Conservation (phyloP, 257 asterid species). For the Leonotis leonurus region DNA sequence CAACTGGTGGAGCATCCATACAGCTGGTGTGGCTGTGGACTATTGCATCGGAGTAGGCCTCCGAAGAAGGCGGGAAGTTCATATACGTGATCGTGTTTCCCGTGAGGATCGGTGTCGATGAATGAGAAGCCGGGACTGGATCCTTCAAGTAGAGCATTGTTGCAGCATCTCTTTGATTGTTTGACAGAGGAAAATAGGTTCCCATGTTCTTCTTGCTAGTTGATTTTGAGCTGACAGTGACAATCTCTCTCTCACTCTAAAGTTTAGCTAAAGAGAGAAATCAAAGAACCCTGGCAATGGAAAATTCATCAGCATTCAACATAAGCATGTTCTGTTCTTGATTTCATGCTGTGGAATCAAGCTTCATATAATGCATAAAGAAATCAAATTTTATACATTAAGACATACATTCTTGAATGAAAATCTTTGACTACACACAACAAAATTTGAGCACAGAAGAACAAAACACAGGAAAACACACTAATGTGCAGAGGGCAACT, state of each 20-base stretch:
- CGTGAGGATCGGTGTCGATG: constrained; percentile 38
- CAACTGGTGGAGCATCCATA: constrained; percentile 22
- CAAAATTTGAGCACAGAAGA: neutral
- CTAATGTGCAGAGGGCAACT: no score
- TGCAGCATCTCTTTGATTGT: constrained; percentile 43
- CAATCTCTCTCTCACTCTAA: no score
- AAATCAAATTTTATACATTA: neutral
- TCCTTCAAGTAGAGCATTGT: constrained; percentile 52
- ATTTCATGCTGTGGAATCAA: constrained; percentile 7
- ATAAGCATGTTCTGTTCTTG: neutral
- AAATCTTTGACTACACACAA: neutral
- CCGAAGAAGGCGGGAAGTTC: constrained; percentile 56
- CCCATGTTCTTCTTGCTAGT: constrained; percentile 31
- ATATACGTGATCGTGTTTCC: constrained; percentile 46
- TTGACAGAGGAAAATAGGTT: constrained; percentile 47
- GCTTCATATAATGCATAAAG: neutral
- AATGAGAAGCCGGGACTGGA: constrained; percentile 38
- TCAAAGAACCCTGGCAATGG: constrained; percentile 17
- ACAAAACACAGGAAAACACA: neutral
- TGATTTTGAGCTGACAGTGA: neutral
- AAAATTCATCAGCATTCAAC: neutral
- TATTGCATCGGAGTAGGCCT: constrained; percentile 36
- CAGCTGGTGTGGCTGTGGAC: constrained; percentile 29
- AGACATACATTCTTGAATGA: neutral
- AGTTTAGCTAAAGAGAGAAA: constrained; percentile 1